Percentiles rank a stretch among this genome's conserved stretches.
phyloP scores from a whole-genome alignment of 78 protist species.

The Dictyostelium firmibasis region DNA sequence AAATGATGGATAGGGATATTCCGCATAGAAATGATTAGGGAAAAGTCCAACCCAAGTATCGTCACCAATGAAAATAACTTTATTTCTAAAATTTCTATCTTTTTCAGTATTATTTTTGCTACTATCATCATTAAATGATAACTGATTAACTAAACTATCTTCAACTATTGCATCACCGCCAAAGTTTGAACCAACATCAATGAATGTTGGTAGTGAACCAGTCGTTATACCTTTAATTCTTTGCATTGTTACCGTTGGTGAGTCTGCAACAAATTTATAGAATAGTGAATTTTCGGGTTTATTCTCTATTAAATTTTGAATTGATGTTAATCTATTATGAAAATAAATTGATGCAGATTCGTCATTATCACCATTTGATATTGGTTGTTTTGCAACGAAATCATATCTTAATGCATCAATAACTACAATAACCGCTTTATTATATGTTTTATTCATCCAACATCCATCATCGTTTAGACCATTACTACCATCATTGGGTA shows the following conservation, averaged over 20 bases:
- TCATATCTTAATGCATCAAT: conserved; percentile 84
- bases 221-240: conserved; percentile 90
- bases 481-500: neutral
- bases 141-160: conserved; percentile 91
- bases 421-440: conserved; percentile 68
- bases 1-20: conserved; percentile 92
- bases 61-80: conserved; percentile 92
- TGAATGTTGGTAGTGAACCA: conserved; percentile 96
- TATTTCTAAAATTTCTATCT: neutral
- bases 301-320: neutral
- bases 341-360: neutral
- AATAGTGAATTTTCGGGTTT: conserved; percentile 25
- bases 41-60: conserved; percentile 97
- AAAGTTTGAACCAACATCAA: conserved; percentile 88
- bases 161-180: conserved; percentile 87
- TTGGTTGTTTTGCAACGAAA: conserved; percentile 10
- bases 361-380: neutral
- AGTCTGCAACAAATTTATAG: conserved; percentile 89
- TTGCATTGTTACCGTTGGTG: conserved; percentile 98
- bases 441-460: conserved; percentile 54
- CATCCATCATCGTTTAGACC: neutral
- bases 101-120: neutral
- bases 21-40: conserved; percentile 45
- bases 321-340: conserved; percentile 17
- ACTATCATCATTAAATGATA: neutral